Conservation (phyloP, 1,284 basidiomycete genomes). For the Moesziomyces sp. region DNA sequence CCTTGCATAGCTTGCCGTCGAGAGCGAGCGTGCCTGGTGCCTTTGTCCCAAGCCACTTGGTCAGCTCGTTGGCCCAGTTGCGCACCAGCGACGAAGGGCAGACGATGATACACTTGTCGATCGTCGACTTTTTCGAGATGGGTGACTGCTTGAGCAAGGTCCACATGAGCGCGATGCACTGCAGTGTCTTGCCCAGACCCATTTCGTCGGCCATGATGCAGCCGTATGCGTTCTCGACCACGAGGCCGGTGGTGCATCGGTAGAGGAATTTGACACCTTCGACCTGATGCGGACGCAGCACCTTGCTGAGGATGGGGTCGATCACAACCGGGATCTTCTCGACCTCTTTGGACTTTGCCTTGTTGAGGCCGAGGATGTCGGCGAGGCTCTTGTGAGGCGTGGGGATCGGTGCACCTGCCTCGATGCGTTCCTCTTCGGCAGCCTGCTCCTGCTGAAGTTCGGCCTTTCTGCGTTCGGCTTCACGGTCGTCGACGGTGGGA, state of each 20-base stretch:
- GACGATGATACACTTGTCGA: constrained; percentile 97
- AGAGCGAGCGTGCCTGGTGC: constrained; percentile 64
- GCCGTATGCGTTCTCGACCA: constrained; percentile 91
- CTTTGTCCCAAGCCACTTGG: constrained; percentile 63
- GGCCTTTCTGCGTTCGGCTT: constrained; percentile 55
- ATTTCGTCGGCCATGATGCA: constrained; percentile 99
- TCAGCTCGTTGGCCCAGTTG: constrained; percentile 97
- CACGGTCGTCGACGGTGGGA: constrained; percentile 83
- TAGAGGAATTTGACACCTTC: constrained; percentile 95
- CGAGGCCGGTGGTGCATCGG: constrained; percentile 91
- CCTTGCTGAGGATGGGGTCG: constrained; percentile 84
- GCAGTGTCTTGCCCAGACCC: constrained; percentile 88
- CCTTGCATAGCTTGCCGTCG: constrained; percentile 64
- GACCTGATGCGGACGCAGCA: constrained; percentile 63
- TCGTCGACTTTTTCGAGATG: constrained; percentile 81
- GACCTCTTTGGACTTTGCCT: constrained; percentile 44
- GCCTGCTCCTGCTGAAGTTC: constrained; percentile 41
- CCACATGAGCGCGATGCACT: constrained; percentile 96
- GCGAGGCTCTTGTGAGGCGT: constrained; percentile 91
- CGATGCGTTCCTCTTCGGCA: constrained; percentile 36
- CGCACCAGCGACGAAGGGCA: constrained; percentile 96
- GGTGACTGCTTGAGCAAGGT: constrained; percentile 97
- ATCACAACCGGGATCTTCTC: constrained; percentile 96
- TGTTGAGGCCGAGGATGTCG: constrained; percentile 77
- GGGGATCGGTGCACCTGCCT: constrained; percentile 22